These are phyloP conservation scores for Solanum lycopersicoides DNA, from an alignment of 257 asterid species.

Conservation along the genomic window DNA sequence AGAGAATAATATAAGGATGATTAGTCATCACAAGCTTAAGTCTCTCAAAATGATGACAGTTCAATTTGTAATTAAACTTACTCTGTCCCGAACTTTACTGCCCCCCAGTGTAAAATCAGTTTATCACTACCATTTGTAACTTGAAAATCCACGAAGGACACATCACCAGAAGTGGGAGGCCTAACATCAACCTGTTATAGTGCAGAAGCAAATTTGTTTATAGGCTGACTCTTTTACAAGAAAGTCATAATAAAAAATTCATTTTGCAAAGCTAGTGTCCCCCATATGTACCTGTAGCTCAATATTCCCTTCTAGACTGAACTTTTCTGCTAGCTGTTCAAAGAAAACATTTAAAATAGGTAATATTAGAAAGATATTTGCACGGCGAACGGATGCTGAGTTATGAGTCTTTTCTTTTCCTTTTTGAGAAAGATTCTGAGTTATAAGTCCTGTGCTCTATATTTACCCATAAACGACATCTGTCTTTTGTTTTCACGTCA, in stretches of 20 bases:
- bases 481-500: not conserved
- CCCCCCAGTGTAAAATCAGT: slow-evolving; percentile 93
- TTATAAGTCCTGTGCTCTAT: not conserved
- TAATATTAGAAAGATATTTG: not conserved
- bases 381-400: not conserved
- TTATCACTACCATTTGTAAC: slow-evolving; percentile 38
- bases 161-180: slow-evolving; percentile 45
- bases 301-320: slow-evolving; percentile 58
- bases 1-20: not conserved
- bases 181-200: slow-evolving; percentile 69
- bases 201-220: not conserved
- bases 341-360: not conserved
- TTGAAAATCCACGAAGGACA: slow-evolving; percentile 40
- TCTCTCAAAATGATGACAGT: not conserved
- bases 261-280: not conserved
- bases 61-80: slow-evolving; percentile 23
- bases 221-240: not conserved
- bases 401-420: not conserved
- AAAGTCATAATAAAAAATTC: not conserved
- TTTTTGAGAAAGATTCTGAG: not conserved
- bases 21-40: not conserved
- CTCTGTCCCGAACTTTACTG: slow-evolving; percentile 40
- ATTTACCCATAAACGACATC: not conserved
- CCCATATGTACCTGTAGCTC: slow-evolving; percentile 64
- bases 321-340: slow-evolving; percentile 59